These are phyloP conservation scores for Fraxinus floribunda DNA, from an alignment of 305 asterid genomes.

Conservation along the genomic window DNA sequence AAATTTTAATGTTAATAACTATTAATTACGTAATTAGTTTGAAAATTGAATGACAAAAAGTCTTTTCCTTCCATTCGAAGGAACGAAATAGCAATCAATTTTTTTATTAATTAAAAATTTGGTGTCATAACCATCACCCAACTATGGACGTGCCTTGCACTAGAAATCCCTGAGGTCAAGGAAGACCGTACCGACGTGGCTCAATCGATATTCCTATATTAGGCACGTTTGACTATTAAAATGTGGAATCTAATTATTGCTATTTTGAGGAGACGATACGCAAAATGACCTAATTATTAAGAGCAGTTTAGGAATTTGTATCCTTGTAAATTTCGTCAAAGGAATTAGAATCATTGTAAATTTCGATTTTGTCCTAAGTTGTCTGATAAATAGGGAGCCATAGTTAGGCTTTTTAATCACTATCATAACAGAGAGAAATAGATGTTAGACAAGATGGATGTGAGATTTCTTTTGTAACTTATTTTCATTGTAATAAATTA, in stretches of 20 bases:
- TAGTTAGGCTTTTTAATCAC: not conserved
- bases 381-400: too few relatives aligned
- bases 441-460: not conserved
- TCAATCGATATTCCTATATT: not conserved
- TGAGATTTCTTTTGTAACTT: too few relatives aligned
- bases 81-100: not conserved
- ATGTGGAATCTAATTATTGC: too few relatives aligned
- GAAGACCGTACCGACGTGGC: not conserved
- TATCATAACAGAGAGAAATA: too few relatives aligned
- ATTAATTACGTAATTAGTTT: not conserved
- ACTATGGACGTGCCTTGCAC: not conserved
- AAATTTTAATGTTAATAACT: not conserved
- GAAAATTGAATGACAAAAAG: not conserved
- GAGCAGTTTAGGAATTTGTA: not conserved
- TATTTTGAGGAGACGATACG: not conserved
- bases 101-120: too few relatives aligned
- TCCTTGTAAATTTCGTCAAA: not conserved
- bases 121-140: not conserved
- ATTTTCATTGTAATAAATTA: not conserved
- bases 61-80: not conserved
- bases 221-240: not conserved
- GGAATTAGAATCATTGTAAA: not conserved
- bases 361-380: not conserved
- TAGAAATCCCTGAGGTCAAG: not conserved
- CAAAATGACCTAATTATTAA: too few relatives aligned